Evolutionary conservation across 805 yeast genomes (phyloP).

Genomic region (Wickerhamiella dianesei): DNA sequence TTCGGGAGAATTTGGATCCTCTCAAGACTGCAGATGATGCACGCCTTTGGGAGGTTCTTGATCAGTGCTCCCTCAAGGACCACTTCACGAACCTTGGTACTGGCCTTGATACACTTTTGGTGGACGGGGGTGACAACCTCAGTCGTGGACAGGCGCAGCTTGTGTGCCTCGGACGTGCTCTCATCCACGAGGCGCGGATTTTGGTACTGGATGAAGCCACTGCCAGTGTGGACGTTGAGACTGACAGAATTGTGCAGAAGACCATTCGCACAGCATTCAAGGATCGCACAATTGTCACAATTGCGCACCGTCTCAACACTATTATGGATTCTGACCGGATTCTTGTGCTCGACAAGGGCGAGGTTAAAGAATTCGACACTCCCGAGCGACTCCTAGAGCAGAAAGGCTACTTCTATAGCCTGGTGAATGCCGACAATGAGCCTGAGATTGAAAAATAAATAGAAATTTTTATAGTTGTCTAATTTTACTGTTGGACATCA

Average conservation of each 20-base stretch:
- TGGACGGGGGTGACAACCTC: slow-evolving; percentile 64
- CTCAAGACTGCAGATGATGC: slow-evolving; percentile 51
- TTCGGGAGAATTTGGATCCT: slow-evolving; percentile 82
- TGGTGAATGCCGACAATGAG: slow-evolving; percentile 8
- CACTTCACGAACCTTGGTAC: slow-evolving; percentile 43
- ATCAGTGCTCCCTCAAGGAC: slow-evolving; percentile 60
- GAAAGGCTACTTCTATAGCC: slow-evolving; percentile 16
- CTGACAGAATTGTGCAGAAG: slow-evolving; percentile 61
- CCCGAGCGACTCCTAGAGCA: slow-evolving; percentile 28
- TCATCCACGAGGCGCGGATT: slow-evolving; percentile 53
- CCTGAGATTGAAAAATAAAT: background rate
- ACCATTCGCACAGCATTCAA: slow-evolving; percentile 56
- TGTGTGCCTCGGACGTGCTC: slow-evolving; percentile 64
- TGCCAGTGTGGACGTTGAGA: slow-evolving; percentile 70
- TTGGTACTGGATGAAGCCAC: slow-evolving; percentile 69
- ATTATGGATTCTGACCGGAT: slow-evolving; percentile 68
- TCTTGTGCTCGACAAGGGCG: slow-evolving; percentile 56
- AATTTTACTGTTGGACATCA: too few species aligned
- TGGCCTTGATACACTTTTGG: slow-evolving; percentile 38
- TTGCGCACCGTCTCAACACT: slow-evolving; percentile 75
- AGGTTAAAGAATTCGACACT: slow-evolving; percentile 55
- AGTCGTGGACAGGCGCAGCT: slow-evolving; percentile 77
- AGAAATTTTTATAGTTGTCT: too few species aligned
- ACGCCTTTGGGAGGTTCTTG: slow-evolving; percentile 64
- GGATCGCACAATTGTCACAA: slow-evolving; percentile 62